A percentile compares a stretch with the other conserved stretches of the same genome.
phyloP scores from a whole-genome alignment of 2,329 filamentous ascomycete species.

The Thelonectria discophora region DNA sequence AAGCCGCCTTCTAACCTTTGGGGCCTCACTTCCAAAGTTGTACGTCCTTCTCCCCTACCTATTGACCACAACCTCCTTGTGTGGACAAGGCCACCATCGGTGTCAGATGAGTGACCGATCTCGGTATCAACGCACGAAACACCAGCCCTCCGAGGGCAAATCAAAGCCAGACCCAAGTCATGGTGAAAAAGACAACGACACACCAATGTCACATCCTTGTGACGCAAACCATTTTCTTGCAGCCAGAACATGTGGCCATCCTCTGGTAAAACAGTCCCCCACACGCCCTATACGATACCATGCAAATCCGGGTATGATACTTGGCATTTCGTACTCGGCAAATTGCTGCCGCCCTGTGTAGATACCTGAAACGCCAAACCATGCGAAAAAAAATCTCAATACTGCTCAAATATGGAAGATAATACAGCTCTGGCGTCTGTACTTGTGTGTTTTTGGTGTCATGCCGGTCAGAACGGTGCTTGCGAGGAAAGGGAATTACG shows the following conservation, averaged over 20 bases:
- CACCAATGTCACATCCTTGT: slow-evolving; percentile 1
- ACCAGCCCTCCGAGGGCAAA: neutral
- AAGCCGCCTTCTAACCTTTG: neutral
- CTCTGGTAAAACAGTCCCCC: slow-evolving; percentile 31
- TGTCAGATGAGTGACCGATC: neutral
- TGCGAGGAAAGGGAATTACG: slow-evolving; percentile 32
- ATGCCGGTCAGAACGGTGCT: slow-evolving; percentile 8
- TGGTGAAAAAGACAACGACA: neutral
- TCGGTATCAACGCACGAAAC: neutral
- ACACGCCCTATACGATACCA: slow-evolving; percentile 37
- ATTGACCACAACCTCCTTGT: neutral
- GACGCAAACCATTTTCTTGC: neutral
- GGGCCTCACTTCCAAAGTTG: neutral
- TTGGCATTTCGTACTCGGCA: slow-evolving; percentile 32
- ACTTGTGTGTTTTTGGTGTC: slow-evolving; percentile 23
- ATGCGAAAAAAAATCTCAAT: slow-evolving; percentile 40
- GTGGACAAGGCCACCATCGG: neutral
- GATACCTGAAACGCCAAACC: slow-evolving; percentile 41
- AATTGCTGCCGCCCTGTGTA: slow-evolving; percentile 31
- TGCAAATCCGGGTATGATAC: slow-evolving; percentile 43
- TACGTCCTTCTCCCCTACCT: neutral
- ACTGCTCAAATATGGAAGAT: slow-evolving; percentile 30
- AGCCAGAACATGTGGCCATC: neutral
- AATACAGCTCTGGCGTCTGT: slow-evolving; percentile 33
- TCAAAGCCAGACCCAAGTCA: neutral